Base-by-base conservation (phyloP, 345 rosid species). In the Pistacia atlantica region DNA sequence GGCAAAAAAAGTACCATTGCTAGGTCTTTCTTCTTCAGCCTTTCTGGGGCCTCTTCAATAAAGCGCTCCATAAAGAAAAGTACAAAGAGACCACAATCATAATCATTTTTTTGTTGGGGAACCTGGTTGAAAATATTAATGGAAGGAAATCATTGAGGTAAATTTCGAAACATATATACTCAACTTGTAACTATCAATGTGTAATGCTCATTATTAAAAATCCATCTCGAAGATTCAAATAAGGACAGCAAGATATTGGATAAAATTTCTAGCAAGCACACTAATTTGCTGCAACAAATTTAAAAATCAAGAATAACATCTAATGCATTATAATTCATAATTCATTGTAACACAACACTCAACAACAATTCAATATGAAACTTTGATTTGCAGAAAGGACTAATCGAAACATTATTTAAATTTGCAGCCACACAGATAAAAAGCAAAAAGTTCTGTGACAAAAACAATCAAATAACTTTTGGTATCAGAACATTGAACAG, bases 21-120 rank as follows among this genome's bases (percentile, higher is more conserved):
- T 67, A 93, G 77, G 80, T 95, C 93, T 73, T 85, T 87, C 87
- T 85, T 87, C 83, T 89, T 92, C 80, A 93, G 81, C 84, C 99
- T 90, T 73, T 87, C 90, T 45, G 98, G 95, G 10, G 98, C 94
- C 72, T 86, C 94, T 79, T 91, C 91, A 1, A 90, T 86, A 84
- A 96, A 93, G 11, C 97, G 90, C 78, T 93, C 83, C 83, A 96
- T 90, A 79, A 96, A 93, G 85, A 79, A 91, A 71, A 96, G 95
- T 42, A 96, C 98, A 67, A 96, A 96, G 42, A 89, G 88, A 51
- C 99, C 99, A 74, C 99, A 96, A 66, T 96, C 99, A 51, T 84
- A 93, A 51, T 96, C 99, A 78, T 96, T 96, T 71, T 84, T 88
- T 65, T 96, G 99, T 72, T 96, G 98, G 28, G 99, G 99, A 75